Evolutionary conservation across 2,329 filamentous ascomycete genomes (phyloP), one percentile per base, ranked within the genome.

Genomic region (Aspergillus pseudotamarii): DNA sequence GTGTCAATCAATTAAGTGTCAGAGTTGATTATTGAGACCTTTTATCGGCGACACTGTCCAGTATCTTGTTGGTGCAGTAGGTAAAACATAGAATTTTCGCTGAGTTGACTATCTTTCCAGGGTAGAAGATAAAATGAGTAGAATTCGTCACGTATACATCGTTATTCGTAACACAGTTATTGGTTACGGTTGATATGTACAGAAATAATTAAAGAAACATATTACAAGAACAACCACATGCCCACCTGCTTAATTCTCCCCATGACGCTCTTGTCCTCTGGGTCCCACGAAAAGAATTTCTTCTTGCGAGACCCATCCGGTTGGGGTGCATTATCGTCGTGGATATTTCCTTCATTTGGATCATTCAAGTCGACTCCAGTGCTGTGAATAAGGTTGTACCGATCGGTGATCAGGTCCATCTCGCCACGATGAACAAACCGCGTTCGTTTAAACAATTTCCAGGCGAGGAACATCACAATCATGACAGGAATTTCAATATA

Each of bases 401-500:
- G 80, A 77, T 84, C 83, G 3, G 81, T 84, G 8, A 79, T 74
- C 16, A 86, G 69, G 72, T 87, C 84, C 82, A 86, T 85, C 57
- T 81, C 79, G 28, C 75, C 74, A 38, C 78, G 68, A 16, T 70
- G 71, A 21, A 84, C 82, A 57, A 84, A 79, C 62, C 73, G 79
- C 6, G 83, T 84, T 36, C 76, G 68, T 68, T 78, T 82, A 67
- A 85, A 74, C n/a, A 82, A 38, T 70, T 88, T 88, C 87, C 87
- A 89, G 0, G 72, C 79, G 14, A 87, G 50, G 66, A 82, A 84
- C 75, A 87, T 84, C 16, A 84, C 73, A 19, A 85, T 66, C 82
- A 90, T 87, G 61, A 90, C 69, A 0, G 87, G 85, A 21, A 90
- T 75, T 74, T 89, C 86, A 43, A 90, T 82, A 69, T 90, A 89